Conservation (phyloP, 1,284 basidiomycete species). For the Cryptococcus floricola region DNA sequence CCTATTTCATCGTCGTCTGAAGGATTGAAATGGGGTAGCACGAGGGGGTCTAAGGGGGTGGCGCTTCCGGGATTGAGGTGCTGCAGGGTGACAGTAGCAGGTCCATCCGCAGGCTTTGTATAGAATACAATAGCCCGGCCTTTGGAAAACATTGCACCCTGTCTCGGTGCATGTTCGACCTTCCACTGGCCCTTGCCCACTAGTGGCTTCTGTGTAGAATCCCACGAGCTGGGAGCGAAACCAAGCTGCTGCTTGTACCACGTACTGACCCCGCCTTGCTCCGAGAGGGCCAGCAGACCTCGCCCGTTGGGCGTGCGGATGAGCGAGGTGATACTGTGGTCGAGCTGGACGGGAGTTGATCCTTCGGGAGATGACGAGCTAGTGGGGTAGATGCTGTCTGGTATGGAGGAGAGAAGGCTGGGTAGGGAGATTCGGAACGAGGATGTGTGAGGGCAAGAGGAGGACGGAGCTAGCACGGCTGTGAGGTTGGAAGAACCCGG, state of each 20-base stretch:
- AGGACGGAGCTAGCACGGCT: conserved; percentile 9
- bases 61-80: conserved; percentile 34
- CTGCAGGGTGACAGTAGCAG: conserved; percentile 30
- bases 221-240: conserved; percentile 15
- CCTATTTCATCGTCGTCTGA: conserved; percentile 32
- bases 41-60: conserved; percentile 24
- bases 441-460: conserved; percentile 6
- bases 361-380: conserved; percentile 5
- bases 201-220: conserved; percentile 14
- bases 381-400: conserved; percentile 5
- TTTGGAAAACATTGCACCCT: conserved; percentile 43
- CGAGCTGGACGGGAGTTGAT: conserved; percentile 25
- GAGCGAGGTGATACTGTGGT: conserved; percentile 29
- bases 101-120: conserved; percentile 9
- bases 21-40: conserved; percentile 35
- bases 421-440: conserved; percentile 17
- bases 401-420: conserved; percentile 19
- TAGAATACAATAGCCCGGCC: conserved; percentile 45
- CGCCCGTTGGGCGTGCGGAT: conserved; percentile 49
- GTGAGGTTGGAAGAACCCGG: conserved; percentile 2
- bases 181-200: conserved; percentile 42
- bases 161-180: conserved; percentile 8
- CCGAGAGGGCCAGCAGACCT: conserved; percentile 36
- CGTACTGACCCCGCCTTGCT: conserved; percentile 35
- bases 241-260: conserved; percentile 42